These are phyloP conservation scores for Elsinoe batatas DNA, from an alignment of 2,329 filamentous ascomycete species.

Conservation along the genomic window DNA sequence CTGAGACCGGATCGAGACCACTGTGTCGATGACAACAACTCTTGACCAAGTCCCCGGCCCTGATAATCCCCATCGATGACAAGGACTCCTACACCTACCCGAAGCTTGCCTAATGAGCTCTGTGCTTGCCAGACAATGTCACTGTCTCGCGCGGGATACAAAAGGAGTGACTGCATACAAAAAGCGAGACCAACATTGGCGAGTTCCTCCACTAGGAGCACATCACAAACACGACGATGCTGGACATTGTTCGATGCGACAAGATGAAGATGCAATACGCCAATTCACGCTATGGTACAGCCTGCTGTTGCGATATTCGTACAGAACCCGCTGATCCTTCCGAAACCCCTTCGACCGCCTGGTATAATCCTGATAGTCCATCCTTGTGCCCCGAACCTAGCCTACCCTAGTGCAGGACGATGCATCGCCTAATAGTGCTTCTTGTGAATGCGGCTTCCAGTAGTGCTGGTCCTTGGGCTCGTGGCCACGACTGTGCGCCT, in stretches of 20 bases:
- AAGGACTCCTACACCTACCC: too few relatives aligned
- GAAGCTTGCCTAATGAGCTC: too few relatives aligned
- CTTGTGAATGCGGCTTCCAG: not conserved
- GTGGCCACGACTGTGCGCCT: not conserved
- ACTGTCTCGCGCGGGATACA: too few relatives aligned
- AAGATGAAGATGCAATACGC: not conserved
- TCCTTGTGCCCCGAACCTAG: not conserved
- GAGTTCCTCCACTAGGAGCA: too few relatives aligned
- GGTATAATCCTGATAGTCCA: not conserved
- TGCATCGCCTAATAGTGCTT: constrained; percentile 2
- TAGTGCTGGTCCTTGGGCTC: not conserved
- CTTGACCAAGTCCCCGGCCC: too few relatives aligned
- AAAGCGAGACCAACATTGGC: too few relatives aligned
- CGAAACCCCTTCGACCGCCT: not conserved
- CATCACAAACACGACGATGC: too few relatives aligned
- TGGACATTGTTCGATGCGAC: too few relatives aligned
- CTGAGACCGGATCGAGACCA: not conserved
- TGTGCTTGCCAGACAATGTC: too few relatives aligned
- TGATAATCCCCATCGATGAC: not conserved
- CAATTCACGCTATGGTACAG: not conserved
- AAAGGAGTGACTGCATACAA: too few relatives aligned
- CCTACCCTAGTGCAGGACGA: not conserved
- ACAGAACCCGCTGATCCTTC: not conserved
- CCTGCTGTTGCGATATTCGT: not conserved
- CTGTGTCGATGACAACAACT: not conserved